Base-by-base conservation (phyloP, 1,139 yeast genomes). In the Geotrichum reessii region DNA sequence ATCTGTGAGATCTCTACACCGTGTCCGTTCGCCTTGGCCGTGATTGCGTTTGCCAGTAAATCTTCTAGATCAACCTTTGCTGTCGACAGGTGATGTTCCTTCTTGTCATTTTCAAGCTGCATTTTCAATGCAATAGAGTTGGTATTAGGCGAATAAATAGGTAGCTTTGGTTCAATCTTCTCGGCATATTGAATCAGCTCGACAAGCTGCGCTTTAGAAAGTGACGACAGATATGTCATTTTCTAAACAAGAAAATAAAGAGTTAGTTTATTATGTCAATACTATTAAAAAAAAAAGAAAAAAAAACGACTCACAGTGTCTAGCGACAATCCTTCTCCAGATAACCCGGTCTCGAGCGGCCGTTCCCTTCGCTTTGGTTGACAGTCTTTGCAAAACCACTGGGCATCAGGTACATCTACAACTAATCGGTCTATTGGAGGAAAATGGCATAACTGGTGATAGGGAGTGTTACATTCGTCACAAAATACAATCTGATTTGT, bases 361-460 rank as follows among this genome's bases (percentile, higher is more conserved):
- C 67, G 65, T 53, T 74, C 76, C 3, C 72, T 64, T 8, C 73
- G 65, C 57, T 73, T 72, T 11, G 71, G 69, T 59, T 71, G 74
- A 59, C 79, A 76, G 50, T 73, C 73, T 53, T 67, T 67, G 63
- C 79, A 76, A 63, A 73, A 75, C 78, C 78, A 76, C 63, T 74
- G 74, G 3, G 77, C 77, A 55, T 76, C 79, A 0, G 76, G 74
- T n/a, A 76, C 73, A 47, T 74, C 77, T 6, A 76, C 75, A 21
- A 73, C 74, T n/a, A 74, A 67, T 17, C 76, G 65, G 56, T 75
- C 78, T 40, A 76, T 73, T 11, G 71, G 73, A 17, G 79, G 79
- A n/a, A 67, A 67, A 64, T 76, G 79, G 62, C 79, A 76, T 21
- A 74, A 67, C 60, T 76, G 77, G 57, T 76, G 79, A 61, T 73